Evolutionary conservation across 768 basidiomycete species (phyloP).

Genomic region (Russula compacta): DNA sequence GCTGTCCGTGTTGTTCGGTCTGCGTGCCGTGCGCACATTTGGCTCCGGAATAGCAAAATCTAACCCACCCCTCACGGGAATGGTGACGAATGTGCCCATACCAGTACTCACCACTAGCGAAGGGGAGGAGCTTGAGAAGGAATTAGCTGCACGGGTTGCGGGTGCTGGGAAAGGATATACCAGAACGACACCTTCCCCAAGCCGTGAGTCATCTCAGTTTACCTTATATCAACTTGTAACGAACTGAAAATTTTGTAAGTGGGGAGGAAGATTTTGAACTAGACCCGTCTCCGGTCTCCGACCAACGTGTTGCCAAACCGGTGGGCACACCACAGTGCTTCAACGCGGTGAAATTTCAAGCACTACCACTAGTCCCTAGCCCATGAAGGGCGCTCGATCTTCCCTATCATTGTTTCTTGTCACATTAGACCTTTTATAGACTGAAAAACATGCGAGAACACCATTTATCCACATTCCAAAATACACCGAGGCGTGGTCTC

Average conservation of each 20-base stretch:
- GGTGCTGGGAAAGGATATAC: constrained; percentile 7
- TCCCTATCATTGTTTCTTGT: constrained; percentile 1
- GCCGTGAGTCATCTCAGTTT: neutral
- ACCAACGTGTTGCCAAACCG: neutral
- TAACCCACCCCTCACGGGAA: neutral
- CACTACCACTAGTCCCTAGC: neutral
- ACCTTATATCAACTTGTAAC: neutral
- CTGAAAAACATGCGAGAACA: neutral
- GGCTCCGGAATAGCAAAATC: neutral
- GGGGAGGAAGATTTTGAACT: neutral
- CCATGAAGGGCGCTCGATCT: neutral
- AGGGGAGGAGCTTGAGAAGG: constrained; percentile 5
- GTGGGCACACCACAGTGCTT: neutral
- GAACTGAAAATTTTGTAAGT: neutral
- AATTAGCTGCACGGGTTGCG: constrained; percentile 12
- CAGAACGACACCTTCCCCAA: neutral
- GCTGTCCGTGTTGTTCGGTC: constrained; percentile 8
- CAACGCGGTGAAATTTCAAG: neutral
- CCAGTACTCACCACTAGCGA: constrained; percentile 1
- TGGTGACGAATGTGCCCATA: neutral
- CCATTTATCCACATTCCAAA: neutral
- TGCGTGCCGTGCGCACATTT: constrained; percentile 12
- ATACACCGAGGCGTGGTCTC: neutral
- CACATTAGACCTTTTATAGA: neutral
- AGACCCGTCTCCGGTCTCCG: neutral